Conservation (phyloP, 2,329 filamentous ascomycete genomes). For the Cladosporium phlei region DNA sequence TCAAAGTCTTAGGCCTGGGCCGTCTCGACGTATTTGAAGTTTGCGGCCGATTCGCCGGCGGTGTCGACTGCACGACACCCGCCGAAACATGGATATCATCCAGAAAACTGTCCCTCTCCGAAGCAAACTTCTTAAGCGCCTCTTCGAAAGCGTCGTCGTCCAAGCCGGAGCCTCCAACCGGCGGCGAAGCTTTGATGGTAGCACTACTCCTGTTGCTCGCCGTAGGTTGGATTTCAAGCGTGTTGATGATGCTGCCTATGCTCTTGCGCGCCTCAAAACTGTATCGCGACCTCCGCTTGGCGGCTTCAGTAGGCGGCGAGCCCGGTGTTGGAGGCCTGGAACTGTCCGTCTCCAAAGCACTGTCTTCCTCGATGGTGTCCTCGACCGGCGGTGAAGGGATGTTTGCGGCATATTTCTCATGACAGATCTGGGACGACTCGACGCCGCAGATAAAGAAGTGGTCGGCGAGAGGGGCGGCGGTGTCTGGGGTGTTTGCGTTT, state of each 20-base stretch:
- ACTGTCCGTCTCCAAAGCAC: conserved; percentile 50
- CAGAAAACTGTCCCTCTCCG: conserved; percentile 88
- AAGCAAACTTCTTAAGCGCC: conserved; percentile 87
- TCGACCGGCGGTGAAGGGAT: conserved; percentile 36
- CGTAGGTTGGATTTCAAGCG: conserved; percentile 42
- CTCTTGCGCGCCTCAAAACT: conserved; percentile 49
- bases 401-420: conserved; percentile 33
- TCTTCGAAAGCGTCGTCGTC: conserved; percentile 89
- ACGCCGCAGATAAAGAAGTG: conserved; percentile 62
- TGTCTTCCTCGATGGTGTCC: conserved; percentile 59
- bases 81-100: conserved; percentile 87
- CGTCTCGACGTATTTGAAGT: conserved; percentile 16
- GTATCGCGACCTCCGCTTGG: conserved; percentile 37
- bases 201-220: conserved; percentile 61
- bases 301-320: conserved; percentile 36
- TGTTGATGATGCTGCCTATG: conserved; percentile 44
- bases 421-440: conserved; percentile 49
- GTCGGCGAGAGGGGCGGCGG: conserved; percentile 56
- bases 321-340: conserved; percentile 45
- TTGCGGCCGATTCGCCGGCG: conserved; percentile 50
- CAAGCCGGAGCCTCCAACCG: conserved; percentile 39
- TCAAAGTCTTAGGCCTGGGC: conserved; percentile 74
- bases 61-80: conserved; percentile 57
- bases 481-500: conserved; percentile 23
- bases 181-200: conserved; percentile 51